Base-by-base conservation (phyloP, 1,284 basidiomycete species). In the Cryptococcus sp. region DNA sequence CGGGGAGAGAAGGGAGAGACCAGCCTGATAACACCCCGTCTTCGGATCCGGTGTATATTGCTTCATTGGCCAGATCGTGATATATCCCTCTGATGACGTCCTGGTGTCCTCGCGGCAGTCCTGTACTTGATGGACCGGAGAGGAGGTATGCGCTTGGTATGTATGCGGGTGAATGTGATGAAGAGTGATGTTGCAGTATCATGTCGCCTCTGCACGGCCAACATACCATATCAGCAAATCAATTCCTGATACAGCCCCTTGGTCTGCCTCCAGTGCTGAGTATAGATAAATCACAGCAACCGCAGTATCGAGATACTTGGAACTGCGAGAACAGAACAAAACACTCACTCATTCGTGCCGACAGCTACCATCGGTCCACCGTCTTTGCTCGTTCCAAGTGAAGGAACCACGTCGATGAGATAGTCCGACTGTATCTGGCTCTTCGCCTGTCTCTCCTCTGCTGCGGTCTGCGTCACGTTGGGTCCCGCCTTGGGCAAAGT, bases 21-120 rank as follows among this genome's bases (percentile, higher is more conserved):
- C 78, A 80, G 10, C 78, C 76, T 16, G 73, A 74, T 11, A 80
- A 65, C 4, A 80, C 71, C 10, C 76, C 76, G 57, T 80, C 78
- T 65, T 80, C 78, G 5, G 72, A 76, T 1, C 79, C 79, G 1
- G 78, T 80, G 64, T 78, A 80, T 6, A 80, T 53, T 10, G 73
- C 77, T 55, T 77, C 70, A 55, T 75, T 75, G 15, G 54, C n/a
- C 13, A 68, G 23, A 47, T 77, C 75, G 61, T 80, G 75, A 57
- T 72, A 75, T 47, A 79, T 52, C 35, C 68, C 65, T n/a, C 77
- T 69, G 45, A 80, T 71, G 25, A 80, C 77, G 61, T 78, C 78
- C 57, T 73, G 71, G 63, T 80, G 79, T 6, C 76, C 76, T 15
- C 73, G 46, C 2, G 31, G 7, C 31, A 35, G 4, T 4, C 31